Evolutionary conservation across 2,329 filamentous ascomycete species (phyloP).

Genomic region (Periconia digitata): DNA sequence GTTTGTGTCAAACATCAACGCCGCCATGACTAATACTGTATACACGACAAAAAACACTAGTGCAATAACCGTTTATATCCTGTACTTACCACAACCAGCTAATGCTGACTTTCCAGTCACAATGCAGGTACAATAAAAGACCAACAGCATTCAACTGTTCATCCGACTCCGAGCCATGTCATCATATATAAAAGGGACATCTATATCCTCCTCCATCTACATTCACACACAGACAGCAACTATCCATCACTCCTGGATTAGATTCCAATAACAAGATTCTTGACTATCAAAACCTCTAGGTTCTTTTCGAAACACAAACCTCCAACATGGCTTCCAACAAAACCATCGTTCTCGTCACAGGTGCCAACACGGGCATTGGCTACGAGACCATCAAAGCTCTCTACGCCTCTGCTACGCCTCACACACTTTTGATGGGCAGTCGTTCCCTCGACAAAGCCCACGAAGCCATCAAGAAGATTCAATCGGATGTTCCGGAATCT

Average conservation of each 20-base stretch:
- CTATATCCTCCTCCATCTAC: too few relatives aligned
- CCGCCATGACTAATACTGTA: too few relatives aligned
- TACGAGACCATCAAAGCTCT: slow-evolving; percentile 60
- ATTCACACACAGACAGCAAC: too few relatives aligned
- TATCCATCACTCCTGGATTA: neutral
- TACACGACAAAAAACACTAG: too few relatives aligned
- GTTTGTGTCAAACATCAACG: too few relatives aligned
- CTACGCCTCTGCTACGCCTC: slow-evolving; percentile 49
- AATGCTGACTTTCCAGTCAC: too few relatives aligned
- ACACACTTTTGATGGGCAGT: slow-evolving; percentile 59
- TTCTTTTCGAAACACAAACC: neutral
- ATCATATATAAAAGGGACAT: too few relatives aligned
- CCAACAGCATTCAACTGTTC: too few relatives aligned
- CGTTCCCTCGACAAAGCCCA: slow-evolving; percentile 56
- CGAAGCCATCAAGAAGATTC: slow-evolving; percentile 47
- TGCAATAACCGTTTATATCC: too few relatives aligned
- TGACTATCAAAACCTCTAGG: neutral
- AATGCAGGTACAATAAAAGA: too few relatives aligned
- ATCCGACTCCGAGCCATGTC: too few relatives aligned
- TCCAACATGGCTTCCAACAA: slow-evolving; percentile 20
- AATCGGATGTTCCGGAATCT: slow-evolving; percentile 45
- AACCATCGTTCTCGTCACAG: slow-evolving; percentile 59
- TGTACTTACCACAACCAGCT: too few relatives aligned
- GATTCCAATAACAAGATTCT: neutral
- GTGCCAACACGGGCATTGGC: slow-evolving; percentile 64